A percentile compares a stretch with the other conserved stretches of the same genome.
phyloP scores from a whole-genome alignment of 2,329 filamentous ascomycete species.

The Hypoxylon sp. region DNA sequence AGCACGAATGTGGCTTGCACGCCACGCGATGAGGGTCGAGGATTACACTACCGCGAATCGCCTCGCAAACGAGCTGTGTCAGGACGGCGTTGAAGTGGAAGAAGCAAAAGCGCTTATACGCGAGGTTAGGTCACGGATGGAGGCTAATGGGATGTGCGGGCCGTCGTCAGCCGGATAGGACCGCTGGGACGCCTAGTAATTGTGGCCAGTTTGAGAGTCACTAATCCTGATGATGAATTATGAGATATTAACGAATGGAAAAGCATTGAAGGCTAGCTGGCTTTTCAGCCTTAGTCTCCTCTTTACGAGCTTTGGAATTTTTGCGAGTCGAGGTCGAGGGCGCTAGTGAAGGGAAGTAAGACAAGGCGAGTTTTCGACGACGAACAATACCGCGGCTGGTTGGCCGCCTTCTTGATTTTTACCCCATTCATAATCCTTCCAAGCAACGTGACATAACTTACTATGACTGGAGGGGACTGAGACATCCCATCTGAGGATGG shows the following conservation, averaged over 20 bases:
- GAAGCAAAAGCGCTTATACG: conserved; percentile 94
- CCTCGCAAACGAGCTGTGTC: conserved; percentile 90
- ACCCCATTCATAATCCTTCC: conserved; percentile 3
- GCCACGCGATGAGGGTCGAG: conserved; percentile 80
- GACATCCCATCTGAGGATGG: background rate
- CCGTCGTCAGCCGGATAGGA: conserved; percentile 21
- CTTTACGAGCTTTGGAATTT: conserved; percentile 19
- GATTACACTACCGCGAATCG: conserved; percentile 84
- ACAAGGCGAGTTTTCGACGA: conserved; percentile 2
- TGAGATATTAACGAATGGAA: conserved; percentile 25
- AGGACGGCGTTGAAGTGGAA: conserved; percentile 96
- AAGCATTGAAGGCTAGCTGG: conserved; percentile 3
- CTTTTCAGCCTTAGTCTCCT: background rate
- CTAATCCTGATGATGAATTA: conserved; percentile 24
- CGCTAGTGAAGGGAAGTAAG: background rate
- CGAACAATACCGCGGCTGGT: background rate
- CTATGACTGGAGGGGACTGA: conserved; percentile 5
- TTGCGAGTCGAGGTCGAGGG: conserved; percentile 2
- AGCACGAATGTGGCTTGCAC: conserved; percentile 93
- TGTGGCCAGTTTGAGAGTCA: background rate
- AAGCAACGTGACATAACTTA: conserved; percentile 35
- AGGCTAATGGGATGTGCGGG: conserved; percentile 55
- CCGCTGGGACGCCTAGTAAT: conserved; percentile 1
- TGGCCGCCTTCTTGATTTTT: conserved; percentile 16
- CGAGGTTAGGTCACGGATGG: conserved; percentile 85